A percentile compares a stretch with the other conserved stretches of the same genome.
Conservation (phyloP, 257 asterid species). For the Cinchona pubescens region DNA sequence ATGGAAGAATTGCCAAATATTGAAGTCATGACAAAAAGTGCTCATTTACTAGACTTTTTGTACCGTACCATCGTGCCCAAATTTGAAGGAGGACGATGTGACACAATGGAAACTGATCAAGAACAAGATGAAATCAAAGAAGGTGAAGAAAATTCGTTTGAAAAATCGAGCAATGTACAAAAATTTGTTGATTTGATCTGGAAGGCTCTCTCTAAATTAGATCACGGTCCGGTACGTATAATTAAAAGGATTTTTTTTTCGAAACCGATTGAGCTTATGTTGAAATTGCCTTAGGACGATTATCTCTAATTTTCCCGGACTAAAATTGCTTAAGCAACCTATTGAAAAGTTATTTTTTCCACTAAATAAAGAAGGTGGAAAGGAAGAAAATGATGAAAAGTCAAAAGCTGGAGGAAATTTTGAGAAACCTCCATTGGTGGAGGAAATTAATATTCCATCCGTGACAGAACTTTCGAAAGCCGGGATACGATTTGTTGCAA, state of each 20-base stretch:
- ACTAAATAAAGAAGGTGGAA: slow-evolving; percentile 8
- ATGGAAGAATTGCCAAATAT: slow-evolving; percentile 4
- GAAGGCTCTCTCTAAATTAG: slow-evolving; percentile 23
- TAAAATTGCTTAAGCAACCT: slow-evolving; percentile 32
- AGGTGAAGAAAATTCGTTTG: background rate
- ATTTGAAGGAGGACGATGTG: background rate
- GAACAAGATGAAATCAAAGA: slow-evolving; percentile 20
- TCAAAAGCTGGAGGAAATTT: background rate
- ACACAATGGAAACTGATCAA: background rate
- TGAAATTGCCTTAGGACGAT: slow-evolving; percentile 46
- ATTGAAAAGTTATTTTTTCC: slow-evolving; percentile 21
- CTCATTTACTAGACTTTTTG: slow-evolving; percentile 53
- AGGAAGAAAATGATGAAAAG: slow-evolving; percentile 10
- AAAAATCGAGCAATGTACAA: background rate
- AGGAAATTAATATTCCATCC: slow-evolving; percentile 34
- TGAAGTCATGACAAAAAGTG: slow-evolving; percentile 14
- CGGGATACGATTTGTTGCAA: slow-evolving; percentile 21
- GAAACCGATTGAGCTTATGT: slow-evolving; percentile 28
- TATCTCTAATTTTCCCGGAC: slow-evolving; percentile 33
- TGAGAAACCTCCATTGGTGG: slow-evolving; percentile 35
- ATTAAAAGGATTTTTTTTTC: slow-evolving; percentile 34
- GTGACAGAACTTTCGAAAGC: slow-evolving; percentile 28
- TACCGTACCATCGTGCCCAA: slow-evolving; percentile 48
- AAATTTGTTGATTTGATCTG: slow-evolving; percentile 8
- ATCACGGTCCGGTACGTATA: slow-evolving; percentile 21